A percentile compares a stretch with the other conserved stretches of the same genome.
These are phyloP conservation scores for Francoa sonchifolia DNA, from an alignment of 441 rosid genomes.

Conservation along the genomic window DNA sequence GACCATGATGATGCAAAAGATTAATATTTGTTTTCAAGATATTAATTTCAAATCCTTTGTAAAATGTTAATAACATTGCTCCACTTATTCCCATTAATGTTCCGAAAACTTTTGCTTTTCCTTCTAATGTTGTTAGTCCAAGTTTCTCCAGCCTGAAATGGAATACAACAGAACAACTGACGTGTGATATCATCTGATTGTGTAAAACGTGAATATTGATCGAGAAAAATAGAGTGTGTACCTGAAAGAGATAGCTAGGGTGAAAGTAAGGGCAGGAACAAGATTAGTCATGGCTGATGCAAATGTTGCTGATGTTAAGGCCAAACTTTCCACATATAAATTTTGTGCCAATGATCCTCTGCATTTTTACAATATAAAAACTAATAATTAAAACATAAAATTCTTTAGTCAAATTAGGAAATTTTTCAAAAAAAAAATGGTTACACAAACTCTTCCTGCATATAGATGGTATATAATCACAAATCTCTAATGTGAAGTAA, in stretches of 20 bases:
- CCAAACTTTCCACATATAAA: conserved; percentile 24
- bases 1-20: conserved; percentile 14
- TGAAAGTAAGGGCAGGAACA: conserved; percentile 29
- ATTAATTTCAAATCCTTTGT: conserved; percentile 19
- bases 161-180: not conserved
- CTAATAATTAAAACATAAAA: not conserved
- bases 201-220: not conserved
- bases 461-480: no score
- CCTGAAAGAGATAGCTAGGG: conserved; percentile 30
- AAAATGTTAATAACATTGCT: conserved; percentile 26
- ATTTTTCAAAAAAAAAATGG: no score
- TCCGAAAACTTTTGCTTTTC: conserved; percentile 22
- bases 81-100: conserved; percentile 20
- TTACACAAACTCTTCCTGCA: no score
- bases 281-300: conserved; percentile 32
- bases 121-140: conserved; percentile 3
- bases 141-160: conserved; percentile 15
- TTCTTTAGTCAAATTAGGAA: no score
- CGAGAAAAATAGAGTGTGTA: conserved; percentile 1
- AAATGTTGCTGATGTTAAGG: conserved; percentile 43
- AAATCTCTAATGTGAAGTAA: not conserved
- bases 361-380: conserved; percentile 2
- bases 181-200: no score
- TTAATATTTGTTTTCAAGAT: conserved; percentile 35
- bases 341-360: conserved; percentile 34